Base-by-base conservation (phyloP, 495 filamentous ascomycete species). In the Aspergillus funiculosus region DNA sequence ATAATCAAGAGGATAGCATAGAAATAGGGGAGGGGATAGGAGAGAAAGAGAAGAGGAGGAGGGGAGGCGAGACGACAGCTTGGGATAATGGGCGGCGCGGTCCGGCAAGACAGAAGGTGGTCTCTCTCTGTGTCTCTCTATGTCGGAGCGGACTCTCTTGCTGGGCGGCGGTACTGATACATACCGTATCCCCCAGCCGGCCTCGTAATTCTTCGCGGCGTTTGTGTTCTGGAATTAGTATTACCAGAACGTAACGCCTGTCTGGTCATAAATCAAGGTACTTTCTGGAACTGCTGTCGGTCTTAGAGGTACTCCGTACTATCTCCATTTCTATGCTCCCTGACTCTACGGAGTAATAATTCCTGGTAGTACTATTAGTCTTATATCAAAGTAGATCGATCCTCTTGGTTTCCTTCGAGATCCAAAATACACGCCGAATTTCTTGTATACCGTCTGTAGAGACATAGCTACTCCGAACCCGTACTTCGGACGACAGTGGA, bases 1-100 rank as follows among this genome's bases (percentile, higher is more conserved):
- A 45, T 69, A 59, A 52, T 49, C 29, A 53, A 53, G 39, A 44
- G 52, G 36, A 57, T 43, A 56, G 40, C 40, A 46, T 43, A 61
- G 52, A 60, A 53, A 58, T 58, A 57, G 43, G 53, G 51, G 50
- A 53, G 50, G 56, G 50, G 61, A 54, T 54, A 46, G 51, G 49
- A 53, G 48, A 58, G 44, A 36, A 46, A 55, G 57, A 55, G 45
- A 56, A 49, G 56, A 44, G 41, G 31, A 43, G 30, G 39, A 21
- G 39, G 39, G 39, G 48, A 46, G 48, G 47, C 46, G 48, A 52
- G 40, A 20, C 35, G 44, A 48, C 40, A 54, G 47, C 43, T 50
- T 53, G 52, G 52, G 47, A 52, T 56, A 40, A 46, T 50, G 49
- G 42, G 53, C 53, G 53, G 53, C 48, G 53, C 50, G 42, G 36